phyloP scores from a whole-genome alignment of 2,329 filamentous ascomycete species.

The Metarhizium humberi region DNA sequence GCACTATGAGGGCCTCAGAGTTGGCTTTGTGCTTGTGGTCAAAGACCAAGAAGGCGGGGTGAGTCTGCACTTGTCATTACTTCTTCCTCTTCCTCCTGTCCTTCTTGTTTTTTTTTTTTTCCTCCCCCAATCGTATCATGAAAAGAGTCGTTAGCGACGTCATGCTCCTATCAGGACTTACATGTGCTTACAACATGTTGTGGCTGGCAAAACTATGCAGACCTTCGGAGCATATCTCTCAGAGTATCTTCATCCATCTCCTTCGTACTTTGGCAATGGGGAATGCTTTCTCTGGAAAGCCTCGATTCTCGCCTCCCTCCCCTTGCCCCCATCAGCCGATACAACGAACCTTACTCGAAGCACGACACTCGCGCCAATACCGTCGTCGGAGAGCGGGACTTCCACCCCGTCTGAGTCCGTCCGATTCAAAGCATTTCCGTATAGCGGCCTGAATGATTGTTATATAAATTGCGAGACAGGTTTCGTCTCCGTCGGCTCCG shows the following conservation, averaged over 20 bases:
- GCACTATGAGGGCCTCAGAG: constrained; percentile 56
- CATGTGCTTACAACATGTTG: constrained; percentile 1
- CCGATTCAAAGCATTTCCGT: constrained; percentile 94
- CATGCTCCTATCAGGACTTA: not conserved
- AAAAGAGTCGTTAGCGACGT: not conserved
- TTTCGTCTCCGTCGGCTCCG: constrained; percentile 80
- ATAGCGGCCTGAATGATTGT: constrained; percentile 93
- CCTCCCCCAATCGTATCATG: not conserved
- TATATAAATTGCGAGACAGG: constrained; percentile 85
- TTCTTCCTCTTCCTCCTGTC: not conserved
- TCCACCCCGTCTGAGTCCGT: constrained; percentile 54
- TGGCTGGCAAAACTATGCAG: constrained; percentile 22
- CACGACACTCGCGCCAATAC: constrained; percentile 22
- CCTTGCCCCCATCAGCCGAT: constrained; percentile 42
- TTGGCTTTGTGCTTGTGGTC: constrained; percentile 84
- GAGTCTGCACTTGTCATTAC: constrained; percentile 25
- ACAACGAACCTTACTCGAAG: constrained; percentile 37
- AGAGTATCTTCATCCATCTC: constrained; percentile 69
- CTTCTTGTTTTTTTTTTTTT: not conserved
- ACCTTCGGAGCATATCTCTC: constrained; percentile 92
- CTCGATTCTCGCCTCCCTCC: constrained; percentile 45
- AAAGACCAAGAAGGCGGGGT: constrained; percentile 67
- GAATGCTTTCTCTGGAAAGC: constrained; percentile 74
- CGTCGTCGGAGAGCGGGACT: constrained; percentile 8
- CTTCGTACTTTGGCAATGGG: constrained; percentile 90